Evolutionary conservation across 2,329 filamentous ascomycete genomes (phyloP).

Genomic region (Neonectria sp.): DNA sequence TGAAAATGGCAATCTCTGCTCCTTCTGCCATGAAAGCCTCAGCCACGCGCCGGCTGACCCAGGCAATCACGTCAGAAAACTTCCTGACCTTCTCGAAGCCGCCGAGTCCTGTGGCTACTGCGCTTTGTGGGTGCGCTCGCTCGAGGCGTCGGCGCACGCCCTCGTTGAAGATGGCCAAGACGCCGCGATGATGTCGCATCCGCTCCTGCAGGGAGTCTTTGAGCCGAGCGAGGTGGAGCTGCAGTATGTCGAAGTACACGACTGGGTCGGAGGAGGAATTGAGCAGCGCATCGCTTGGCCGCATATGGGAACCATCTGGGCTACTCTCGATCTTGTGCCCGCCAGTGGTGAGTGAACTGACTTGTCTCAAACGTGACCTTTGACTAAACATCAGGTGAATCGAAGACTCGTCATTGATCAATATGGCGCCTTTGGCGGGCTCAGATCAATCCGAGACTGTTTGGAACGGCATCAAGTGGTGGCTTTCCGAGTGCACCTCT

Average conservation of each 20-base stretch:
- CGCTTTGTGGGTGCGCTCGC: slow-evolving; percentile 12
- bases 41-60: neutral
- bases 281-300: slow-evolving; percentile 18
- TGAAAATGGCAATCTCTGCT: slow-evolving; percentile 14
- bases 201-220: neutral
- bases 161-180: neutral
- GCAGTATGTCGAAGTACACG: neutral
- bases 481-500: slow-evolving; percentile 16
- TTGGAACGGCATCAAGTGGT: slow-evolving; percentile 15
- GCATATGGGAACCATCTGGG: neutral
- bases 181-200: slow-evolving; percentile 5
- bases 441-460: slow-evolving; percentile 16
- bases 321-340: slow-evolving; percentile 12
- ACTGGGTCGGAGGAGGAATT: neutral
- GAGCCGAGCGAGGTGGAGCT: slow-evolving; percentile 11
- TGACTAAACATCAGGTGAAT: neutral
- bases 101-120: slow-evolving; percentile 12
- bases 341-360: neutral
- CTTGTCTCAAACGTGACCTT: neutral
- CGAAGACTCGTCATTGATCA: slow-evolving; percentile 13
- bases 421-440: neutral
- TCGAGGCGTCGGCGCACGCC: slow-evolving; percentile 7
- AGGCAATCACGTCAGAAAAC: neutral
- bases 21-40: slow-evolving; percentile 17
- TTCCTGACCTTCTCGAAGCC: slow-evolving; percentile 8